Conservation (phyloP, 768 basidiomycete genomes). For the Boletus bicolor region DNA sequence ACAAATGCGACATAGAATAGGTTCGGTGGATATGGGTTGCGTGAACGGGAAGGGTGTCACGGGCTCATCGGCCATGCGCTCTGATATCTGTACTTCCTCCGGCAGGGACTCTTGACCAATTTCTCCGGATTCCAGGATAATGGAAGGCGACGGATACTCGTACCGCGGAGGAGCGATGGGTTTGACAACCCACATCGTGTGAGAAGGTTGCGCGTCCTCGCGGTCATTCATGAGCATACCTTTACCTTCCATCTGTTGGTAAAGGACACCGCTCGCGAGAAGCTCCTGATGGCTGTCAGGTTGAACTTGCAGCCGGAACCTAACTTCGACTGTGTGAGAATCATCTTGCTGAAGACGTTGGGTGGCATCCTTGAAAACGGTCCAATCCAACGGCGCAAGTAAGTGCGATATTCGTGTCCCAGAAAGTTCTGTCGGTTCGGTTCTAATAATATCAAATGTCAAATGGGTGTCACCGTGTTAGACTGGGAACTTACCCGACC, state of each 20-base stretch:
- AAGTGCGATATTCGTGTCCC: conserved; percentile 80
- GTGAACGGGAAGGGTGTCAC: conserved; percentile 72
- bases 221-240: conserved; percentile 99
- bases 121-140: conserved; percentile 50
- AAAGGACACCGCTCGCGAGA: conserved; percentile 47
- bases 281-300: conserved; percentile 56
- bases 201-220: conserved; percentile 80
- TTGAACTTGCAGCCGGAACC: conserved; percentile 81
- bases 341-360: conserved; percentile 85
- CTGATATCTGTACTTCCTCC: conserved; percentile 38
- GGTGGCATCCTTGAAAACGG: conserved; percentile 84
- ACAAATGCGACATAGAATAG: conserved; percentile 95
- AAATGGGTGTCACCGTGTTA: neutral
- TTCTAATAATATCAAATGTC: conserved; percentile 42
- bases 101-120: conserved; percentile 35
- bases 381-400: conserved; percentile 74
- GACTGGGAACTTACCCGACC: conserved; percentile 61
- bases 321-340: conserved; percentile 89
- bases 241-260: conserved; percentile 92
- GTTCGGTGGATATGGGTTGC: conserved; percentile 74
- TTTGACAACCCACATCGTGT: conserved; percentile 98
- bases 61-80: conserved; percentile 41
- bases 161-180: conserved; percentile 71
- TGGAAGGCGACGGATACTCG: conserved; percentile 61
- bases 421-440: conserved; percentile 75